Evolutionary conservation across 305 asterid genomes (phyloP).

Genomic region (Fraxinus platypoda): DNA sequence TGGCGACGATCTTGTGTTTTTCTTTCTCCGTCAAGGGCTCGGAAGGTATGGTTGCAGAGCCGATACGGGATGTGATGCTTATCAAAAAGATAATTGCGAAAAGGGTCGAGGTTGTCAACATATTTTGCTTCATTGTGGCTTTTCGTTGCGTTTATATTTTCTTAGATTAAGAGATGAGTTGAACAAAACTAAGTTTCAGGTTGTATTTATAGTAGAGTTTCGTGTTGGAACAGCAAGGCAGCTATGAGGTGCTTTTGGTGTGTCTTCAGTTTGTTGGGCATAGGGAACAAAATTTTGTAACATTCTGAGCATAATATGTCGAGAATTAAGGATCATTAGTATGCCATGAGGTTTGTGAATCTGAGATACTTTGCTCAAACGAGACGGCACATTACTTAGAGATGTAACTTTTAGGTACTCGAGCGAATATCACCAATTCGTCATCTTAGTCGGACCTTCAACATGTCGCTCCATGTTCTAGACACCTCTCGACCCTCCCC

Average conservation of each 20-base stretch:
- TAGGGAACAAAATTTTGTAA: not conserved
- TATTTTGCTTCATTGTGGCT: not conserved
- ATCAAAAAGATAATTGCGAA: slow-evolving; percentile 14
- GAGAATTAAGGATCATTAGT: not conserved
- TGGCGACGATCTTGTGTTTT: slow-evolving; percentile 4
- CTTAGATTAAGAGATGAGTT: not conserved
- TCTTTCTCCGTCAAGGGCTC: not conserved
- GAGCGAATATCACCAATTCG: no score
- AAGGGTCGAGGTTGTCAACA: slow-evolving; percentile 11
- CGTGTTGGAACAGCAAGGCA: not conserved
- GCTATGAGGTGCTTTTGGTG: slow-evolving; percentile 24
- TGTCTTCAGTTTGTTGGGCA: slow-evolving; percentile 22
- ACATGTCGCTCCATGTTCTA: no score
- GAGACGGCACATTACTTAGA: not conserved
- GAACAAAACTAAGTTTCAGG: not conserved
- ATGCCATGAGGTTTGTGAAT: not conserved
- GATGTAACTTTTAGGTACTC: no score
- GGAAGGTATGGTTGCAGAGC: not conserved
- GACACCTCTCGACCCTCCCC: no score
- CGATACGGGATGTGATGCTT: not conserved
- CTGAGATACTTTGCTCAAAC: not conserved
- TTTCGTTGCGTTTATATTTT: not conserved
- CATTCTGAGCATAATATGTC: not conserved
- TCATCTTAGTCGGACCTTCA: no score
- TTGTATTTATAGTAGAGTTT: slow-evolving; percentile 10